These are phyloP conservation scores for Fraxinus paxiana DNA, from an alignment of 305 asterid genomes.

Conservation along the genomic window DNA sequence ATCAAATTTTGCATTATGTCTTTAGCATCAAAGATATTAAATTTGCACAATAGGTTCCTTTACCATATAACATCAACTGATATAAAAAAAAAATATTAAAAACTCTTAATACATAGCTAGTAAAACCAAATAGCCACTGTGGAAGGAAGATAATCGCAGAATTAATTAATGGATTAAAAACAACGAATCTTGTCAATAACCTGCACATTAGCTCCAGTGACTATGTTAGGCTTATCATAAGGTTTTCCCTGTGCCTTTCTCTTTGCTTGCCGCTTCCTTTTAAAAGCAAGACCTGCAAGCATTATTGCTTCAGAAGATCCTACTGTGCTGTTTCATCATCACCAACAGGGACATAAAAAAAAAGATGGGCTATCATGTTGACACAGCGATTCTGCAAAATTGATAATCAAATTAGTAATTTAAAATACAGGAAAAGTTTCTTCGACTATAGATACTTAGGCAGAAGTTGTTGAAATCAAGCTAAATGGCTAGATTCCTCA, in stretches of 20 bases:
- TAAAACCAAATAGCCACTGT: not conserved
- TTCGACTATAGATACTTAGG: not conserved
- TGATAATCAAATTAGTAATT: not conserved
- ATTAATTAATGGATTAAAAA: not conserved
- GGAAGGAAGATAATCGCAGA: not conserved
- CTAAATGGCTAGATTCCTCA: not conserved
- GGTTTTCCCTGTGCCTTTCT: conserved; percentile 47
- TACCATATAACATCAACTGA: not conserved
- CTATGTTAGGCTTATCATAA: conserved; percentile 50
- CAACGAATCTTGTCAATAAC: conserved; percentile 13
- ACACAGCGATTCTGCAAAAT: conserved; percentile 59
- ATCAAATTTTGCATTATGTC: not conserved
- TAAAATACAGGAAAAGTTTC: not conserved
- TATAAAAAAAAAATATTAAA: no score
- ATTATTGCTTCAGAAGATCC: conserved; percentile 72
- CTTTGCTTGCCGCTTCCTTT: conserved; percentile 66
- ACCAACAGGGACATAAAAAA: conserved; percentile 43
- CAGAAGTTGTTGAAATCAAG: not conserved
- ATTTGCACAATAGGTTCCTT: not conserved
- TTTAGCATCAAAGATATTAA: not conserved
- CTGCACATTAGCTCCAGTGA: conserved; percentile 72
- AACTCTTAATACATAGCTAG: not conserved
- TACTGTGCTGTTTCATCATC: conserved; percentile 52
- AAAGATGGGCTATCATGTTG: conserved; percentile 65
- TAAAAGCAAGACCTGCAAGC: conserved; percentile 75